Conservation (phyloP, 1,284 basidiomycete species). For the Polyporus tsugae region DNA sequence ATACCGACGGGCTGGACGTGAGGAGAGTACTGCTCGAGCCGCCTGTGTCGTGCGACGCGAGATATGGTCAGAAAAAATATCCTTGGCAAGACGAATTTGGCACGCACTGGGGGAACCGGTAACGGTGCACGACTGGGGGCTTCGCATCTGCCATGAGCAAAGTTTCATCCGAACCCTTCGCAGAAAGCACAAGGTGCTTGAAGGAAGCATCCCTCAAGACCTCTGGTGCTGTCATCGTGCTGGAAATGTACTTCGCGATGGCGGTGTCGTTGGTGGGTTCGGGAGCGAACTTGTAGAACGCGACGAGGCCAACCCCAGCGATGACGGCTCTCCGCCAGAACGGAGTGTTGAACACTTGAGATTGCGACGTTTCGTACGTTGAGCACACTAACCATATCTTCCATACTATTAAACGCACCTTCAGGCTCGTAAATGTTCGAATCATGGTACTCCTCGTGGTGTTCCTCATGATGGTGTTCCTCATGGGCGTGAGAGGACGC, state of each 20-base stretch:
- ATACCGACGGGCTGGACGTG: conserved; percentile 59
- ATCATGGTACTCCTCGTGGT: conserved; percentile 49
- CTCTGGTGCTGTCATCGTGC: conserved; percentile 57
- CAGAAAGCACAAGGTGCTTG: conserved; percentile 61
- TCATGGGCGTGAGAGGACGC: conserved; percentile 49
- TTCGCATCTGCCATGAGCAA: conserved; percentile 59
- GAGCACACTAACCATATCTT: neutral
- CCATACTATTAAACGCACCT: conserved; percentile 51
- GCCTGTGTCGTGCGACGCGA: conserved; percentile 40
- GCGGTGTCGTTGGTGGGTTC: conserved; percentile 62
- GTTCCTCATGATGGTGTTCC: conserved; percentile 40
- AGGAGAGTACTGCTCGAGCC: conserved; percentile 58
- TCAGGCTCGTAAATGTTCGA: conserved; percentile 61
- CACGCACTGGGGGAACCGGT: conserved; percentile 75
- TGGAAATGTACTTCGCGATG: conserved; percentile 68
- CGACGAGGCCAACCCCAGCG: conserved; percentile 54
- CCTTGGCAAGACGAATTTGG: neutral
- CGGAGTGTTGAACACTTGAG: conserved; percentile 61
- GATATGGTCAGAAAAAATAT: neutral
- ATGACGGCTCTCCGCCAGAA: conserved; percentile 70
- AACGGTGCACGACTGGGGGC: conserved; percentile 62
- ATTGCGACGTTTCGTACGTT: neutral
- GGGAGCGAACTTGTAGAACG: conserved; percentile 74
- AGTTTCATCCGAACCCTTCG: conserved; percentile 52
- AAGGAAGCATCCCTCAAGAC: conserved; percentile 62